Conservation (phyloP, 2,329 filamentous ascomycete species). For the Parastagonospora nodorum region DNA sequence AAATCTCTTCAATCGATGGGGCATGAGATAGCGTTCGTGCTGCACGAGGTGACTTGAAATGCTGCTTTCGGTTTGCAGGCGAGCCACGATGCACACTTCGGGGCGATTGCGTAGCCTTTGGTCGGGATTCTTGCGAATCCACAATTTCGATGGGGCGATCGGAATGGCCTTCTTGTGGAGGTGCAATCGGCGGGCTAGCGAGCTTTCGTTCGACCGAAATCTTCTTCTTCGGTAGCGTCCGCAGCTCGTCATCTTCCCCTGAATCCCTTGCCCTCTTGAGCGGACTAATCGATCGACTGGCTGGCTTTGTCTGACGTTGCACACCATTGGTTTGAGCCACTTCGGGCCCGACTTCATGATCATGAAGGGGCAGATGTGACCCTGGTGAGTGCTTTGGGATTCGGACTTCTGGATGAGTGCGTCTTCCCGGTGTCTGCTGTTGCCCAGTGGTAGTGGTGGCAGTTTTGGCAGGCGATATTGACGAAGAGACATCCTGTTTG, state of each 20-base stretch:
- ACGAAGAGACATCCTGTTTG: too few species aligned
- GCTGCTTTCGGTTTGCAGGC: neutral
- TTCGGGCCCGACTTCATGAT: too few species aligned
- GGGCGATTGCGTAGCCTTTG: neutral
- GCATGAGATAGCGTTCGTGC: neutral
- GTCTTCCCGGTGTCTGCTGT: constrained; percentile 2
- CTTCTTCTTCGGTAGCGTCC: constrained; percentile 3
- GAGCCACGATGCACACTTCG: neutral
- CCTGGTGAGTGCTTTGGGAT: constrained; percentile 1
- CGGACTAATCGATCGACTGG: constrained; percentile 1
- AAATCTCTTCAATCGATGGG: too few species aligned
- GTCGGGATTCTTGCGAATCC: constrained; percentile 29
- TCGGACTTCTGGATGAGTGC: constrained; percentile 11
- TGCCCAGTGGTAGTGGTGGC: constrained; percentile 3
- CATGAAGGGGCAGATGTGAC: neutral
- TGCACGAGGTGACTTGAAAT: neutral
- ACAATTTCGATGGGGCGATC: constrained; percentile 30
- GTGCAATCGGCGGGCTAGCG: neutral
- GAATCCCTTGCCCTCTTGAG: constrained; percentile 8
- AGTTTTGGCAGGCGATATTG: neutral
- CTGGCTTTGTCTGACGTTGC: too few species aligned
- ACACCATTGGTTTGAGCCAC: too few species aligned
- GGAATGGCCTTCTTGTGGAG: constrained; percentile 17
- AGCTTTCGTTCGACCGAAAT: neutral
- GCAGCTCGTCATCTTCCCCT: neutral